Percentiles rank a stretch among this genome's conserved stretches.
These are phyloP conservation scores for Rhynchospora pubera DNA, from an alignment of 176 grass and related monocot genomes.

Conservation along the genomic window DNA sequence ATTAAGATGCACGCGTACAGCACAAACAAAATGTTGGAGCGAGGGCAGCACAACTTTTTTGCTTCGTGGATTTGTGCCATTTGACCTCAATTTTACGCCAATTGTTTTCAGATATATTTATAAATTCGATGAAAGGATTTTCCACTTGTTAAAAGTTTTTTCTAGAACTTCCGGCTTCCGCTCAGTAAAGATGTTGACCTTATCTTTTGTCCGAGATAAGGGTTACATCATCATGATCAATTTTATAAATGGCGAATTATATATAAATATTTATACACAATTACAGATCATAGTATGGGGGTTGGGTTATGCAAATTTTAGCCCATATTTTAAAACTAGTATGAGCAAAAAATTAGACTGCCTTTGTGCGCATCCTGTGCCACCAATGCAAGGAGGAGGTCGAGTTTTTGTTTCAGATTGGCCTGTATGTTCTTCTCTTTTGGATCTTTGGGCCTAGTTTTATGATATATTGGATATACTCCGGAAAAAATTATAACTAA, in stretches of 20 bases:
- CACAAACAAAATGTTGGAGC: neutral
- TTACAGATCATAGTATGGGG: no score
- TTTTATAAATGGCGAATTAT: neutral
- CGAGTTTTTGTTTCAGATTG: no score
- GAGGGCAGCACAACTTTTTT: neutral
- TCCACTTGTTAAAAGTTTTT: neutral
- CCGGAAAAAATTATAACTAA: no score
- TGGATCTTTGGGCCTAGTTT: neutral
- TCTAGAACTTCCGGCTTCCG: no score
- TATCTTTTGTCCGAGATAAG: neutral
- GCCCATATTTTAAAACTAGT: neutral
- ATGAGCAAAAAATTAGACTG: neutral
- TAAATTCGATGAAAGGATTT: neutral
- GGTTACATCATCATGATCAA: neutral
- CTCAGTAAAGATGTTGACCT: no score
- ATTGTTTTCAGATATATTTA: neutral
- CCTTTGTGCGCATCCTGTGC: no score
- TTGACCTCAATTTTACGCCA: neutral
- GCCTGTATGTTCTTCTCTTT: neutral
- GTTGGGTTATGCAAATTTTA: no score
- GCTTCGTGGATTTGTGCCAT: neutral
- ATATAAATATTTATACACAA: neutral
- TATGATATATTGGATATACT: neutral
- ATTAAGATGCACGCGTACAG: neutral
- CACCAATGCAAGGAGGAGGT: no score